A percentile compares a stretch with the other conserved stretches of the same genome.
Conservation (phyloP, 2,329 filamentous ascomycete genomes). For the Verticillium klebahnii region DNA sequence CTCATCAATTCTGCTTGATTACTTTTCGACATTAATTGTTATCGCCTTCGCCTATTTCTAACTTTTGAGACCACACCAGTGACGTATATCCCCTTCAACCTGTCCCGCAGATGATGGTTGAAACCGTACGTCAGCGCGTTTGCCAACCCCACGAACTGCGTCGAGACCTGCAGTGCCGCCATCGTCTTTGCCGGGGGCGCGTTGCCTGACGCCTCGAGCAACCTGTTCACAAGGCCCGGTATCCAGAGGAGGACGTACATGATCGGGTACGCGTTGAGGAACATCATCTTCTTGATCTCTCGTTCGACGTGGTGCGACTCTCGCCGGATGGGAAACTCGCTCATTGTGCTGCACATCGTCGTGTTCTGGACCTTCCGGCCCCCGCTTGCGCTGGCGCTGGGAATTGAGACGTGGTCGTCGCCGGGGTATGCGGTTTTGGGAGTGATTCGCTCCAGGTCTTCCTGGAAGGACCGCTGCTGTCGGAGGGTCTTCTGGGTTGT, state of each 20-base stretch:
- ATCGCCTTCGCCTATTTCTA: neutral
- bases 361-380: neutral
- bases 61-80: neutral
- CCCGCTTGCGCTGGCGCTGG: conserved; percentile 2
- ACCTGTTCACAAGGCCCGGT: conserved; percentile 28
- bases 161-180: conserved; percentile 25
- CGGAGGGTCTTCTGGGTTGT: neutral
- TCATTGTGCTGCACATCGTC: conserved; percentile 6
- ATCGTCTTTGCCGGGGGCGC: conserved; percentile 15
- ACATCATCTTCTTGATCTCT: conserved; percentile 25
- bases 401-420: neutral
- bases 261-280: conserved; percentile 32
- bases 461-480: neutral
- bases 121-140: conserved; percentile 33
- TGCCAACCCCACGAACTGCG: conserved; percentile 30
- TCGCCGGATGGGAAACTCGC: conserved; percentile 14
- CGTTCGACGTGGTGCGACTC: conserved; percentile 15
- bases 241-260: conserved; percentile 32
- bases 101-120: conserved; percentile 22
- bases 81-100: neutral
- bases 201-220: conserved; percentile 21
- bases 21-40: neutral
- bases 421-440: neutral
- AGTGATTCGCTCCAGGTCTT: conserved; percentile 1
- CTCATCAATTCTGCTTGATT: too few relatives aligned